These are phyloP conservation scores for Rheum nobile DNA, from an alignment of 148 eudicot species.

Conservation along the genomic window DNA sequence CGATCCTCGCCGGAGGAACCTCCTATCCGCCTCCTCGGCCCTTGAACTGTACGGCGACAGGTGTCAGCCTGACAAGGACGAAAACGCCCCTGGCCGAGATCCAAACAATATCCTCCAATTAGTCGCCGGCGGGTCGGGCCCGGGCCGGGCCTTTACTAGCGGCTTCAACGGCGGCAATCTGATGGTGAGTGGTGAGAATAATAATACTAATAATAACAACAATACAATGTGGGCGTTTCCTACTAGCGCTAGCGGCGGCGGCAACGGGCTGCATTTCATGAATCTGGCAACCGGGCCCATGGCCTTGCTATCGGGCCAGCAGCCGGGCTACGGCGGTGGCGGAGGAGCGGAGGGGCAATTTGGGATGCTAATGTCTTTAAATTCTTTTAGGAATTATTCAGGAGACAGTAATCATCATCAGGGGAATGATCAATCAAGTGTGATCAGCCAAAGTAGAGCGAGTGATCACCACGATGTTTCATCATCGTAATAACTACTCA, in stretches of 20 bases:
- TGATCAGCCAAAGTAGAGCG: conserved; percentile 8
- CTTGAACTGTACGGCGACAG: neutral
- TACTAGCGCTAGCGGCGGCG: conserved; percentile 10
- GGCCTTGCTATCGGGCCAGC: conserved; percentile 17
- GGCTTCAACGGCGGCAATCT: neutral
- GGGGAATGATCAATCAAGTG: conserved; percentile 19
- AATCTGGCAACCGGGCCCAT: conserved; percentile 17
- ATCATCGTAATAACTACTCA: neutral
- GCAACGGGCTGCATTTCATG: conserved; percentile 22
- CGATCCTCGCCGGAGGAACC: neutral
- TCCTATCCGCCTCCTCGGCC: neutral
- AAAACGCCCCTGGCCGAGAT: neutral
- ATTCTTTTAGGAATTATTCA: conserved; percentile 5
- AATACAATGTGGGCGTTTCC: conserved; percentile 28
- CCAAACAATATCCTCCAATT: neutral
- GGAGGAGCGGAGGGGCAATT: conserved; percentile 20
- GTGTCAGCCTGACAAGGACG: neutral
- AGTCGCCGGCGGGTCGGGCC: neutral
- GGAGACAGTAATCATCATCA: conserved; percentile 9
- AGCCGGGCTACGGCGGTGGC: conserved; percentile 9
- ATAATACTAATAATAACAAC: neutral
- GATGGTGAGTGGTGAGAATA: neutral
- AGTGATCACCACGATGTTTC: conserved; percentile 4
- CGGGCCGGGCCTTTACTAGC: neutral
- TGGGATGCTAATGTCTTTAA: conserved; percentile 8